Base-by-base conservation (phyloP, 2,329 filamentous ascomycete genomes). In the Coniella lustricola region DNA sequence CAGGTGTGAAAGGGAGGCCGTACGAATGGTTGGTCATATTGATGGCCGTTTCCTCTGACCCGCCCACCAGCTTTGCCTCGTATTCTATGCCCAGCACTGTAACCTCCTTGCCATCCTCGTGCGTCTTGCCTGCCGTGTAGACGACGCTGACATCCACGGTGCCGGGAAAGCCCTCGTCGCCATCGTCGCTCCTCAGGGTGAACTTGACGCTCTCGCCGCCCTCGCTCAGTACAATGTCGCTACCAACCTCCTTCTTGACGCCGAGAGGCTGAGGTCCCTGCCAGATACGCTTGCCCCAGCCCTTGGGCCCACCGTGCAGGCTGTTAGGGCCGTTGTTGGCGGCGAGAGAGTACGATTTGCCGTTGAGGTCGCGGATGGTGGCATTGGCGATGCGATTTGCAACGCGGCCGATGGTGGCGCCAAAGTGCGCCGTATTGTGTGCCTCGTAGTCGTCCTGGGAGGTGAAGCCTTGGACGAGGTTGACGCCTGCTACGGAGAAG, bases 11-110 rank as follows among this genome's bases (percentile, higher is more conserved):
- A 7, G 25, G 31, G 36, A 44, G 31, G 8, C 64, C 72, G 57
- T 67, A 89, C 85, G 88, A 94, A 72, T 98, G 91, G 71, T 97
- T 98, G 43, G 93, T 97, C 69, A 97, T 78, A 68, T 90, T 94
- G 64, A 97, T 79, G 36, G 83, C 83, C 0, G 91, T 97, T 75
- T 96, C 91, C n/a, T 90, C 82, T 12, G 83, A 84, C 43, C 85
- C 84, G 3, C 78, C 84, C 3, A 89, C 75, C 40, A 97, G 74
- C 65, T 88, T 81, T 17, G 86, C 90, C 72, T 95, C 87, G 64
- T 94, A 97, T 66, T 97, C 93, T 43, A 94, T 87, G 49, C 83
- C 83, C 49, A 97, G 68, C 17, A 93, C 79, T 1, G 79, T 81
- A 54, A 84, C 82, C 53, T 84, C 76, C 52, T 76, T 79, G 16